Evolutionary conservation across 2,329 filamentous ascomycete species (phyloP), one percentile per base, ranked within the genome.

Genomic region (Fusarium graminum): DNA sequence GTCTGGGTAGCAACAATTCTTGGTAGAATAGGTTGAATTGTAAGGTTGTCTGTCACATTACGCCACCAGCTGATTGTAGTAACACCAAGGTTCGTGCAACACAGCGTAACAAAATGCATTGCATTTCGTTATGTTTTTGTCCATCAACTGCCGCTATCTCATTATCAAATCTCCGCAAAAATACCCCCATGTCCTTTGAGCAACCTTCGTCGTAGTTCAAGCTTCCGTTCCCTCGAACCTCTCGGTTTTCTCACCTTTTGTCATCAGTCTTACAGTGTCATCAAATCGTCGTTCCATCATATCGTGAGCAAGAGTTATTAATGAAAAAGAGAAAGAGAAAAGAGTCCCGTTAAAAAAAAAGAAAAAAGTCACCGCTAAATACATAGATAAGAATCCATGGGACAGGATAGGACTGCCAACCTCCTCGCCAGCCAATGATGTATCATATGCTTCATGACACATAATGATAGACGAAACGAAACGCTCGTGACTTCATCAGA

Each of bases 401-500:
- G 61, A 67, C 72, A 68, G 61, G 59, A 67, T 72, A 68, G 61
- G 59, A 66, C 44, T 63, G 49, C 65, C 65, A 59, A 53, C 52
- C 38, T 63, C 58, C 45, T 72, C 53, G 56, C 69, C 65, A 63
- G 63, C 67, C 62, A 71, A 51, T 61, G 52, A 61, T 67, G 67
- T 68, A 63, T 63, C 63, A 72, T 49, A 71, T 59, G 57, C 67
- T 72, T 58, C 69, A 63, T 69, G 62, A 51, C 47, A 58, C 49
- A 68, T 65, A 63, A 67, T 47, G 72, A 63, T 65, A 58, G 63
- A 72, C 38, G 59, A 67, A 65, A 72, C 38, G 59, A 67, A 65
- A 72, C 57, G 60, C 69, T 72, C 69, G 59, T 72, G 69, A 72
- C 63, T 64, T 72, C 67, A 55, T 72, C 69, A 69, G 57, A 54